Evolutionary conservation across 148 eudicot species (phyloP).

Genomic region (Hydrangea macrophylla): DNA sequence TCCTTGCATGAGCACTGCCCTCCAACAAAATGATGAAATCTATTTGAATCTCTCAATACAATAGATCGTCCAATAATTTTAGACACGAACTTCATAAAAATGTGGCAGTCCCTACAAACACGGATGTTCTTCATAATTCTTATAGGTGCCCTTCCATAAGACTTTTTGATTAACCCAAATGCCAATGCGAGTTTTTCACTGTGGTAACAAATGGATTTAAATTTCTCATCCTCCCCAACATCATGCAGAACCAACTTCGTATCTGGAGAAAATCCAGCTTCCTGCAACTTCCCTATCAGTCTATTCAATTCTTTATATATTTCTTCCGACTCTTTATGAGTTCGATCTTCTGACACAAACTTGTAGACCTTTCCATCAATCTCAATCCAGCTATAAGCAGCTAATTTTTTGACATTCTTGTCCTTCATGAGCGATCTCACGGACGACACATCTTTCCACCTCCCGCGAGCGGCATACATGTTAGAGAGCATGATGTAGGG

Average conservation of each 20-base stretch:
- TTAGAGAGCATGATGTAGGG: constrained; percentile 31
- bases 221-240: constrained; percentile 26
- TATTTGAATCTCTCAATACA: constrained; percentile 26
- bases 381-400: constrained; percentile 32
- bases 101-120: constrained; percentile 30
- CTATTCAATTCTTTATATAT: constrained; percentile 19
- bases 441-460: constrained; percentile 28
- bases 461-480: constrained; percentile 26
- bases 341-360: constrained; percentile 26
- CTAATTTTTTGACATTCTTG: constrained; percentile 23
- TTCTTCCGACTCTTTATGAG: constrained; percentile 20
- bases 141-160: constrained; percentile 16
- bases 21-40: constrained; percentile 30
- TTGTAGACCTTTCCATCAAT: constrained; percentile 17
- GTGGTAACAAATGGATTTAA: constrained; percentile 25
- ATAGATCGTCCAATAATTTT: constrained; percentile 16
- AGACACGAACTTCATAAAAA: constrained; percentile 30
- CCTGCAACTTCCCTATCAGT: constrained; percentile 13
- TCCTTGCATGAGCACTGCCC: constrained; percentile 34
- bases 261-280: constrained; percentile 18
- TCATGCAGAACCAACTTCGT: constrained; percentile 26
- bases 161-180: constrained; percentile 22
- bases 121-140: constrained; percentile 29
- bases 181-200: constrained; percentile 33
- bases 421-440: constrained; percentile 25